Evolutionary conservation across 2,329 filamentous ascomycete species (phyloP).

Genomic region (Trematosphaeria pertusa): DNA sequence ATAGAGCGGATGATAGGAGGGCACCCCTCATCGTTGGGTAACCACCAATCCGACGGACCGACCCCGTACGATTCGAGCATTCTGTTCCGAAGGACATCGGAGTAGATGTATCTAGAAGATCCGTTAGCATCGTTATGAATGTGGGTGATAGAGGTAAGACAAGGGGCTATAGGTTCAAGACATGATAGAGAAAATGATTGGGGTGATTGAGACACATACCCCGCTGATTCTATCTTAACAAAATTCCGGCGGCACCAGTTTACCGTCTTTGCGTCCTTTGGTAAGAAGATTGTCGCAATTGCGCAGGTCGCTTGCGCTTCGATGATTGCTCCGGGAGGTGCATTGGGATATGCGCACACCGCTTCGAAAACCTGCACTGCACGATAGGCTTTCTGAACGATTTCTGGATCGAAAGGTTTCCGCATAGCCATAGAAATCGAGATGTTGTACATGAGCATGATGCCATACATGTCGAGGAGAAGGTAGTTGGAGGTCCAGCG

Average conservation of each 20-base stretch:
- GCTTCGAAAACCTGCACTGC: conserved; percentile 82
- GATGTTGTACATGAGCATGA: conserved; percentile 80
- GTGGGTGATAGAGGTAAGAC: neutral
- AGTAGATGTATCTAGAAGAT: conserved; percentile 77
- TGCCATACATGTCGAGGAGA: conserved; percentile 77
- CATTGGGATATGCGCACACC: conserved; percentile 73
- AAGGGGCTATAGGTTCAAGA: no score
- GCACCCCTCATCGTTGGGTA: conserved; percentile 80
- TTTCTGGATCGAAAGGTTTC: conserved; percentile 58
- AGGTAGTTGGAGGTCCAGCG: conserved; percentile 78
- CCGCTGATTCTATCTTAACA: conserved; percentile 76
- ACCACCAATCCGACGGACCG: conserved; percentile 83
- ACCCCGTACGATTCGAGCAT: conserved; percentile 80
- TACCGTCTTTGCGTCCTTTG: conserved; percentile 72
- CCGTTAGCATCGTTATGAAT: conserved; percentile 13
- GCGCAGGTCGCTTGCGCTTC: conserved; percentile 78
- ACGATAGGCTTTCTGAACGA: conserved; percentile 69
- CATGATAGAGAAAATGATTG: no score
- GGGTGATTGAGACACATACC: no score
- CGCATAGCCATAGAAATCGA: conserved; percentile 68
- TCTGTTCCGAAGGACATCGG: conserved; percentile 73
- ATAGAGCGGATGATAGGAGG: conserved; percentile 77
- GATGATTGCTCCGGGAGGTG: conserved; percentile 73
- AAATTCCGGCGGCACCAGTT: conserved; percentile 84
- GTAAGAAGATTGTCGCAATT: conserved; percentile 80